Evolutionary conservation across 1,139 yeast genomes (phyloP).

Genomic region (Geotrichum candidum): DNA sequence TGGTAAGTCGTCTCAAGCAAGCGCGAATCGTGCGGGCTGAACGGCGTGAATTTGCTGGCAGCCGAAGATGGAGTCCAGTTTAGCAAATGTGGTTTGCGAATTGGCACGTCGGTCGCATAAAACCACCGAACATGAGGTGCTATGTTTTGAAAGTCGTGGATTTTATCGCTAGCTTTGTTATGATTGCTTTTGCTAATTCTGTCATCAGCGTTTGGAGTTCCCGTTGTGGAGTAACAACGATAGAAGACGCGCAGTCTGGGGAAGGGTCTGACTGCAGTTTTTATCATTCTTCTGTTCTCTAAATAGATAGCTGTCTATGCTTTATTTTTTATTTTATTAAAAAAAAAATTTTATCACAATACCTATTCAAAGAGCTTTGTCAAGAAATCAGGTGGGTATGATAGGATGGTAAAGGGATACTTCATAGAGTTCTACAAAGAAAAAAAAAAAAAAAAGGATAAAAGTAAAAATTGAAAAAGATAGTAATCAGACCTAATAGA

Average conservation of each 20-base stretch:
- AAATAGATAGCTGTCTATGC: not conserved
- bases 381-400: too few relatives aligned
- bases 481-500: too few relatives aligned
- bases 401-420: too few relatives aligned
- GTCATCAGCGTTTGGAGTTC: not conserved
- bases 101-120: conserved; percentile 75
- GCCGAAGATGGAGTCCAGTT: conserved; percentile 33
- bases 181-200: not conserved
- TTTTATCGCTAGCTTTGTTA: not conserved
- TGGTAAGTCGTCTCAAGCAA: conserved; percentile 51
- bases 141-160: not conserved
- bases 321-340: not conserved
- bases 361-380: too few relatives aligned
- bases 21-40: conserved; percentile 56
- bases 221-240: not conserved
- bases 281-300: not conserved
- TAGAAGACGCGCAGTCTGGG: not conserved
- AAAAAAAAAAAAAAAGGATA: too few relatives aligned
- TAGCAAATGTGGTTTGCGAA: conserved; percentile 54
- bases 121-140: conserved; percentile 49
- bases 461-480: too few relatives aligned
- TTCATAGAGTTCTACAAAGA: too few relatives aligned
- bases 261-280: not conserved
- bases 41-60: conserved; percentile 64
- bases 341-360: not conserved